phyloP scores from a whole-genome alignment of 2,329 filamentous ascomycete species.

The Iodosphaeria phyllophila region DNA sequence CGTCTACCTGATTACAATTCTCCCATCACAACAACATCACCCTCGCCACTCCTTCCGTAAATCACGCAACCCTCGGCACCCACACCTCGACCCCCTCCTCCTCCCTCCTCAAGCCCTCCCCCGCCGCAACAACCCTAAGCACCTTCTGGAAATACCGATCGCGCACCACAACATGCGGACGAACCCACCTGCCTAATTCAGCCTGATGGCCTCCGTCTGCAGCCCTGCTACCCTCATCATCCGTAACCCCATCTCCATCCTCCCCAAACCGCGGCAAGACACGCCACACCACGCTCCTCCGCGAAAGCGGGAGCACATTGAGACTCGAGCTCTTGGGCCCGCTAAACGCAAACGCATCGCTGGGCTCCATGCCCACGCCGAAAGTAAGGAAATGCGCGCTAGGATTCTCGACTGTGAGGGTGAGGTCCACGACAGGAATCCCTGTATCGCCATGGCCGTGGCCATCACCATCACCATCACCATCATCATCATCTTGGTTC shows the following conservation, averaged over 20 bases:
- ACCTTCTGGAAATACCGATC: conserved; percentile 92
- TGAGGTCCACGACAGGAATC: conserved; percentile 11
- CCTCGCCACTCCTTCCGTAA: too few species aligned
- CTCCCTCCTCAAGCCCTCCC: conserved; percentile 48
- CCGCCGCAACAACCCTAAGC: conserved; percentile 60
- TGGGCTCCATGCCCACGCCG: conserved; percentile 78
- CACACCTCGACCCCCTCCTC: conserved; percentile 46
- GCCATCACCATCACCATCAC: conserved; percentile 14
- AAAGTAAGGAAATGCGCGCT: conserved; percentile 92
- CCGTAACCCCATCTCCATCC: too few species aligned
- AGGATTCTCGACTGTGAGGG: conserved; percentile 70
- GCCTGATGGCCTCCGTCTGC: too few species aligned
- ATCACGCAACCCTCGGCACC: conserved; percentile 33
- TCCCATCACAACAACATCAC: too few species aligned
- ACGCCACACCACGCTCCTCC: conserved; percentile 54
- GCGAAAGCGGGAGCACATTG: conserved; percentile 66
- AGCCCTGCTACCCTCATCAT: too few species aligned
- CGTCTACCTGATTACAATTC: too few species aligned
- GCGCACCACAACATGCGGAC: conserved; percentile 55
- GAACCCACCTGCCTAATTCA: conserved; percentile 38
- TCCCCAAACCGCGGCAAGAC: conserved; percentile 47
- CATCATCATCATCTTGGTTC: too few species aligned
- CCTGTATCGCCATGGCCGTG: conserved; percentile 4
- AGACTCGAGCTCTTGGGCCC: conserved; percentile 67
- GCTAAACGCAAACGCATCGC: conserved; percentile 81